phyloP scores from a whole-genome alignment of 1,284 basidiomycete species.

The Ustilago curta region DNA sequence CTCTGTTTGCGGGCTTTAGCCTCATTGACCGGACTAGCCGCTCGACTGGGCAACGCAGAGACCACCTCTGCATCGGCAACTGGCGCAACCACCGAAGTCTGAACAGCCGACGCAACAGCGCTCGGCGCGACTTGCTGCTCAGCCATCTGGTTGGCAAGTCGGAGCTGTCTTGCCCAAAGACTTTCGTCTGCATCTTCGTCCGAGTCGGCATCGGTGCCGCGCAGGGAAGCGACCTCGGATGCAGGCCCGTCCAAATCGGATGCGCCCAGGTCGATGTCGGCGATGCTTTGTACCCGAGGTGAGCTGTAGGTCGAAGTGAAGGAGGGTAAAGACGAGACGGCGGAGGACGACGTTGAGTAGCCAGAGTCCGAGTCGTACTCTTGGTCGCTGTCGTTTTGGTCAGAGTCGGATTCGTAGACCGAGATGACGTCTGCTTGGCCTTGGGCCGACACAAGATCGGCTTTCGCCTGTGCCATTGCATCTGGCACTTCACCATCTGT shows the following conservation, averaged over 20 bases:
- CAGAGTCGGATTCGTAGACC: constrained; percentile 18
- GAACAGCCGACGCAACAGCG: constrained; percentile 9
- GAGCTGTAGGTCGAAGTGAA: constrained; percentile 45
- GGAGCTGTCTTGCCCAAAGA: constrained; percentile 40
- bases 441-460: neutral
- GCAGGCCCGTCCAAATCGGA: constrained; percentile 13
- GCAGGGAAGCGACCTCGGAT: constrained; percentile 26
- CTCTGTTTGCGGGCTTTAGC: constrained; percentile 2
- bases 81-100: constrained; percentile 13
- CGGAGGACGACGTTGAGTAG: constrained; percentile 14
- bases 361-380: constrained; percentile 42
- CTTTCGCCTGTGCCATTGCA: neutral
- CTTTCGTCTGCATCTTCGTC: constrained; percentile 39
- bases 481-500: neutral
- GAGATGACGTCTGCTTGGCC: constrained; percentile 7
- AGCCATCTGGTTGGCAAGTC: constrained; percentile 21
- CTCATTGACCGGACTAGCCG: constrained; percentile 16
- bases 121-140: constrained; percentile 4
- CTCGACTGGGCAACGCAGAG: constrained; percentile 21
- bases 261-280: constrained; percentile 9
- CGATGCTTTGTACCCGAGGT: constrained; percentile 19
- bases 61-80: constrained; percentile 1
- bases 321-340: constrained; percentile 46
- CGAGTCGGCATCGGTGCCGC: constrained; percentile 16
- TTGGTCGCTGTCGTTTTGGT: constrained; percentile 2